Percentiles rank a stretch among this genome's conserved stretches.
Evolutionary conservation across 148 eudicot genomes (phyloP).

Genomic region (Suaeda aralocaspica): DNA sequence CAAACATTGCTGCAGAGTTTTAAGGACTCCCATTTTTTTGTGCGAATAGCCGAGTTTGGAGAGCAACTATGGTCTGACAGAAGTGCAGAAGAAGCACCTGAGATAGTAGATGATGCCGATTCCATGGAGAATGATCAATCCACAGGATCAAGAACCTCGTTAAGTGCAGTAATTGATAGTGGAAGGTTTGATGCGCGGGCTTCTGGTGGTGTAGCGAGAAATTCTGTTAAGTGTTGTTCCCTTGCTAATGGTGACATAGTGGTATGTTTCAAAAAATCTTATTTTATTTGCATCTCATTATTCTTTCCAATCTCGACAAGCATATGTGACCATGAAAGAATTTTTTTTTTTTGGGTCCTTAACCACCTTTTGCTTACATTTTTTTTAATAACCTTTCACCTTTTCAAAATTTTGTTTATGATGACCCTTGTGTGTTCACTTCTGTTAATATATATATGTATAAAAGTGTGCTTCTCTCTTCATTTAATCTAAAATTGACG

Average conservation of each 20-base stretch:
- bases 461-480: not conserved
- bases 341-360: no score
- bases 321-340: no score
- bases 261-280: slow-evolving; percentile 62
- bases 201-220: slow-evolving; percentile 92
- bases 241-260: slow-evolving; percentile 94
- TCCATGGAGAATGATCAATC: slow-evolving; percentile 29
- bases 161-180: slow-evolving; percentile 58
- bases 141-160: slow-evolving; percentile 26
- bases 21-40: slow-evolving; percentile 87
- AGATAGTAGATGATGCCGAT: slow-evolving; percentile 17
- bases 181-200: slow-evolving; percentile 64
- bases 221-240: slow-evolving; percentile 64
- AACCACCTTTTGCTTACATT: no score
- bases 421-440: not conserved
- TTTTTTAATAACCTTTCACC: no score
- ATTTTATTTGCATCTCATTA: slow-evolving; percentile 3
- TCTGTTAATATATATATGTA: not conserved
- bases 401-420: not conserved
- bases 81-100: slow-evolving; percentile 38
- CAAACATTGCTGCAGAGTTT: slow-evolving; percentile 65
- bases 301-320: not conserved
- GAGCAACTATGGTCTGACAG: slow-evolving; percentile 86
- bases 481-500: not conserved
- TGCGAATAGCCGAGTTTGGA: slow-evolving; percentile 69